phyloP scores from a whole-genome alignment of 164 flowering plant genomes.

The Vitis cinerea region DNA sequence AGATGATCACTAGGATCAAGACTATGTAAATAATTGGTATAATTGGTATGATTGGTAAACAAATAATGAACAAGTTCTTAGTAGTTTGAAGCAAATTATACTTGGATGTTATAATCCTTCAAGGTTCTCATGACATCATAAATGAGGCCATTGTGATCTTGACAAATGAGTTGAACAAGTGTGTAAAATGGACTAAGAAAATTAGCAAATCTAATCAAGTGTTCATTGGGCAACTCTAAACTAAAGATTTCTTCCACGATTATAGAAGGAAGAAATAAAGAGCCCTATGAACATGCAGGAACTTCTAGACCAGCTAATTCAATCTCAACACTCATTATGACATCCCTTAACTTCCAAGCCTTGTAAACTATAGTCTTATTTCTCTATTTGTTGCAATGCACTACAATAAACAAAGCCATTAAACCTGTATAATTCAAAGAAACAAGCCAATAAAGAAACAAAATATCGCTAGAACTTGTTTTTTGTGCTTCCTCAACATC shows the following conservation, averaged over 20 bases:
- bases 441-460: no score
- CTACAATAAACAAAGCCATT: no score
- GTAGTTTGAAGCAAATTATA: constrained; percentile 7
- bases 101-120: constrained; percentile 81
- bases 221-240: constrained; percentile 33
- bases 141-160: constrained; percentile 80
- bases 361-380: no score
- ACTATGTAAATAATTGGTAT: no score
- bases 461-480: constrained; percentile 11
- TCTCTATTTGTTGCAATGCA: no score
- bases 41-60: no score
- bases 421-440: no score
- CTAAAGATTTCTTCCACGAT: constrained; percentile 46
- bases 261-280: constrained; percentile 47
- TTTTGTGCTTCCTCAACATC: constrained; percentile 57
- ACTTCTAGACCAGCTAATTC: constrained; percentile 50
- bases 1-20: no score
- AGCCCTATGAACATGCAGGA: constrained; percentile 44
- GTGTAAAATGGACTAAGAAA: constrained; percentile 73
- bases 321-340: constrained; percentile 58
- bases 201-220: constrained; percentile 32
- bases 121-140: constrained; percentile 80
- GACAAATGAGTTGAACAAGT: constrained; percentile 62
- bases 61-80: no score
- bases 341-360: constrained; percentile 33